Conservation (phyloP, 129 eudicot genomes). For the Flaveria linearis region DNA sequence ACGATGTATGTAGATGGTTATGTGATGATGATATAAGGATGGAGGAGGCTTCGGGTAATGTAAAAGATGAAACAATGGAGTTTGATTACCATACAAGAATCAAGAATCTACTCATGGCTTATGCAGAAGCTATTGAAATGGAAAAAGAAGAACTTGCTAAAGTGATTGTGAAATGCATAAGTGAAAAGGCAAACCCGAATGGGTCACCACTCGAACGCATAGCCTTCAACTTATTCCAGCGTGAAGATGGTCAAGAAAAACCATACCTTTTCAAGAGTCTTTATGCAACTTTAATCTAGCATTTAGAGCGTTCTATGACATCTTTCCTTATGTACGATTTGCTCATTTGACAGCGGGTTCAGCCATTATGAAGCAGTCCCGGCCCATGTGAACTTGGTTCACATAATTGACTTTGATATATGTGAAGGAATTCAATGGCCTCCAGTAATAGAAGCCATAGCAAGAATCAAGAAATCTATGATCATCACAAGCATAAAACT, state of each 20-base stretch:
- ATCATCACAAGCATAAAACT: conserved; percentile 49
- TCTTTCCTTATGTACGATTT: conserved; percentile 50
- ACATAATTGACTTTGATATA: conserved; percentile 55
- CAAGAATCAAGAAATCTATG: conserved; percentile 32
- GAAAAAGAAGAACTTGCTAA: conserved; percentile 46
- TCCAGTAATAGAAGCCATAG: conserved; percentile 52
- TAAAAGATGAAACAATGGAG: conserved; percentile 28
- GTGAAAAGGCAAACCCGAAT: conserved; percentile 35
- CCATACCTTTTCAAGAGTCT: conserved; percentile 48
- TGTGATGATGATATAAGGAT: conserved; percentile 16
- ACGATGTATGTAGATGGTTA: conserved; percentile 41
- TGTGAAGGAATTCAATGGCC: conserved; percentile 71
- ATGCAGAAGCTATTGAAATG: conserved; percentile 47
- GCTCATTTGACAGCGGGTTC: conserved; percentile 55
- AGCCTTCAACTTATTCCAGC: conserved; percentile 41
- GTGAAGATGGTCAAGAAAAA: conserved; percentile 33
- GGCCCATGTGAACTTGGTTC: conserved; percentile 32
- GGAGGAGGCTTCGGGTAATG: conserved; percentile 8
- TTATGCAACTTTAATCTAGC: conserved; percentile 45
- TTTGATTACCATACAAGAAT: conserved; percentile 36
- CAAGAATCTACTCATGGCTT: conserved; percentile 53
- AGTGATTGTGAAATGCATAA: conserved; percentile 42
- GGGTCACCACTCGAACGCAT: conserved; percentile 52
- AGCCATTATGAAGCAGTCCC: conserved; percentile 63
- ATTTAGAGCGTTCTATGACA: conserved; percentile 53